Percentiles rank a stretch among this genome's conserved stretches.
phyloP scores from a whole-genome alignment of 2,329 filamentous ascomycete genomes.

The Sarocladium brachiariae region DNA sequence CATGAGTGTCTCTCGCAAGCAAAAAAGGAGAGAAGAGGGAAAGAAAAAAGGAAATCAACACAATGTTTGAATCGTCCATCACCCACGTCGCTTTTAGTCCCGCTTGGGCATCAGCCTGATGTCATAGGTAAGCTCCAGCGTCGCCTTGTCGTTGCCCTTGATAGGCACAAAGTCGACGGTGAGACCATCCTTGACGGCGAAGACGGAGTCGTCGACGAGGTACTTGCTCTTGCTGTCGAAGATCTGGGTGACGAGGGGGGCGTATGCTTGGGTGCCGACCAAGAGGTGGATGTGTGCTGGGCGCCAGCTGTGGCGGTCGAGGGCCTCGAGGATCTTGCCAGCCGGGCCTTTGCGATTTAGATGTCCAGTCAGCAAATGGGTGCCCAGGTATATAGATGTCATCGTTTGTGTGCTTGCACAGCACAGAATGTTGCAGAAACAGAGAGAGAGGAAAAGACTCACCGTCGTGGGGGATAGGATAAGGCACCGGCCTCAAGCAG shows the following conservation, averaged over 20 bases:
- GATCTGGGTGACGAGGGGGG: constrained; percentile 65
- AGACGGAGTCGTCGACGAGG: constrained; percentile 45
- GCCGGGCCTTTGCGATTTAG: too few species aligned
- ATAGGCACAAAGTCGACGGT: constrained; percentile 33
- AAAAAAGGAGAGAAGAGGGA: too few species aligned
- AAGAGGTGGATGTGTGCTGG: constrained; percentile 57
- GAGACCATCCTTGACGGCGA: constrained; percentile 47
- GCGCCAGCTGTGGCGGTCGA: constrained; percentile 50
- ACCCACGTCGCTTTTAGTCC: too few species aligned
- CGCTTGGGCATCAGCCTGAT: constrained; percentile 36
- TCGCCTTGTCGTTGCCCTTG: constrained; percentile 36
- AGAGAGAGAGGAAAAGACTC: background rate
- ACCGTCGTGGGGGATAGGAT: constrained; percentile 28
- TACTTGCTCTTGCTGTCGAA: constrained; percentile 63
- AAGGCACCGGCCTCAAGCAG: constrained; percentile 53
- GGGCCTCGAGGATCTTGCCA: constrained; percentile 41
- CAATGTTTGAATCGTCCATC: too few species aligned
- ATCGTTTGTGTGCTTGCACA: too few species aligned
- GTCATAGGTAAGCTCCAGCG: constrained; percentile 55
- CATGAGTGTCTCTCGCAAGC: too few species aligned
- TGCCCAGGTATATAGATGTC: too few species aligned
- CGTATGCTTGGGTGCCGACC: constrained; percentile 41
- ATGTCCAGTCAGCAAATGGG: too few species aligned
- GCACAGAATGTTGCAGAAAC: background rate
- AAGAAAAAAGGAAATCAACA: background rate